phyloP scores from a whole-genome alignment of 257 asterid genomes.

The Leonotis leonurus region DNA sequence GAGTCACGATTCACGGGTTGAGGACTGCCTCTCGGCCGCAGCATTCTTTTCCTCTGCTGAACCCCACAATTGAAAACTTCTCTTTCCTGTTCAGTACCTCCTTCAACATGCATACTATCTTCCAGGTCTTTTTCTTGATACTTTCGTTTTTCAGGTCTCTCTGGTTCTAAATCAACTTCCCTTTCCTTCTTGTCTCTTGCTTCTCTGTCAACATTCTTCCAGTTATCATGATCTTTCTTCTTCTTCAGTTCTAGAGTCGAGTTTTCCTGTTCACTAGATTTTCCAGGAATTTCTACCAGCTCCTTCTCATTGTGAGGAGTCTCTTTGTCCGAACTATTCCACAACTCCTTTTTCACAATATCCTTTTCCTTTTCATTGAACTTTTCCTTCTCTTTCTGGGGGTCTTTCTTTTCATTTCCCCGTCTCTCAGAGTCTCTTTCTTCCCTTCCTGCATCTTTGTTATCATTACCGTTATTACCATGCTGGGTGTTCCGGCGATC shows the following conservation, averaged over 20 bases:
- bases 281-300: slow-evolving; percentile 44
- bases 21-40: slow-evolving; percentile 90
- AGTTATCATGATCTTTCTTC: slow-evolving; percentile 65
- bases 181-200: slow-evolving; percentile 69
- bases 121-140: slow-evolving; percentile 69
- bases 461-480: slow-evolving; percentile 46
- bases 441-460: slow-evolving; percentile 58
- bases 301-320: slow-evolving; percentile 52
- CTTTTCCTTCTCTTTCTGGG: slow-evolving; percentile 63
- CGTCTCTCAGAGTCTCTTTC: slow-evolving; percentile 74
- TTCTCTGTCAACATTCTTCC: slow-evolving; percentile 66
- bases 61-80: slow-evolving; percentile 63
- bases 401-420: slow-evolving; percentile 73
- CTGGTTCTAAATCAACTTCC: slow-evolving; percentile 71
- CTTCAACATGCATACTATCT: slow-evolving; percentile 65
- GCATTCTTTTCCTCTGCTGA: slow-evolving; percentile 89
- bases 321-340: slow-evolving; percentile 69
- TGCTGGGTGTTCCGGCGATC: slow-evolving; percentile 60
- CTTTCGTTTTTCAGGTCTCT: slow-evolving; percentile 67
- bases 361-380: slow-evolving; percentile 65
- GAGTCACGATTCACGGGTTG: slow-evolving; percentile 65
- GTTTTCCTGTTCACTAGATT: slow-evolving; percentile 47
- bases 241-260: slow-evolving; percentile 40
- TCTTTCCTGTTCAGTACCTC: slow-evolving; percentile 56
- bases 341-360: slow-evolving; percentile 56